phyloP scores from a whole-genome alignment of 345 rosid genomes.

The Gossypium australe region DNA sequence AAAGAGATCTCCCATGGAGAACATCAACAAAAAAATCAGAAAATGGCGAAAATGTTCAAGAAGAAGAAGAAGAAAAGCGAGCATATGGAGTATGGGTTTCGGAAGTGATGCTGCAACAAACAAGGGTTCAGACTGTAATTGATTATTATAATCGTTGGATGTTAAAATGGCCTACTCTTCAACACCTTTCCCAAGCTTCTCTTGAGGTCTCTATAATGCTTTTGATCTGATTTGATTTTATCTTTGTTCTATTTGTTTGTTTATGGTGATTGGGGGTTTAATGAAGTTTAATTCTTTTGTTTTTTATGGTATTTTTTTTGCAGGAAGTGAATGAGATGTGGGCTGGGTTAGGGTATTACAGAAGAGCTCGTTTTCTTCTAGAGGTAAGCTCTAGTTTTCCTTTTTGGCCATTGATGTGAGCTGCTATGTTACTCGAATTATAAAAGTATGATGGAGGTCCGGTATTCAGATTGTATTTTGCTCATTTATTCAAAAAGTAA shows the following conservation, averaged over 20 bases:
- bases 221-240: no score
- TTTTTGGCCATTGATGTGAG: no score
- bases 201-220: slow-evolving; percentile 42
- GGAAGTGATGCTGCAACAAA: slow-evolving; percentile 94
- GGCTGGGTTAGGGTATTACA: slow-evolving; percentile 94
- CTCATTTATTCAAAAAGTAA: no score
- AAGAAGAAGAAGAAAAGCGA: slow-evolving; percentile 26
- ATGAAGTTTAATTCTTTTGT: slow-evolving; percentile 11
- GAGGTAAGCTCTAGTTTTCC: slow-evolving; percentile 41
- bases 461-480: no score
- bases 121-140: slow-evolving; percentile 87
- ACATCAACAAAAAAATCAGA: neutral
- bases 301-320: slow-evolving; percentile 10
- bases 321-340: slow-evolving; percentile 98
- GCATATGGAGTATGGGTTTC: slow-evolving; percentile 96
- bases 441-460: no score
- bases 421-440: no score
- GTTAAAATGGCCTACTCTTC: slow-evolving; percentile 79
- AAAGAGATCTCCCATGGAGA: slow-evolving; percentile 89
- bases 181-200: slow-evolving; percentile 74
- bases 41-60: slow-evolving; percentile 17
- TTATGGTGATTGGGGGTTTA: neutral
- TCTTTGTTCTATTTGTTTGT: neutral
- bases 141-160: slow-evolving; percentile 90
- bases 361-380: slow-evolving; percentile 83